Conservation (phyloP, 2,329 filamentous ascomycete species). For the Claviceps pazoutovae region DNA sequence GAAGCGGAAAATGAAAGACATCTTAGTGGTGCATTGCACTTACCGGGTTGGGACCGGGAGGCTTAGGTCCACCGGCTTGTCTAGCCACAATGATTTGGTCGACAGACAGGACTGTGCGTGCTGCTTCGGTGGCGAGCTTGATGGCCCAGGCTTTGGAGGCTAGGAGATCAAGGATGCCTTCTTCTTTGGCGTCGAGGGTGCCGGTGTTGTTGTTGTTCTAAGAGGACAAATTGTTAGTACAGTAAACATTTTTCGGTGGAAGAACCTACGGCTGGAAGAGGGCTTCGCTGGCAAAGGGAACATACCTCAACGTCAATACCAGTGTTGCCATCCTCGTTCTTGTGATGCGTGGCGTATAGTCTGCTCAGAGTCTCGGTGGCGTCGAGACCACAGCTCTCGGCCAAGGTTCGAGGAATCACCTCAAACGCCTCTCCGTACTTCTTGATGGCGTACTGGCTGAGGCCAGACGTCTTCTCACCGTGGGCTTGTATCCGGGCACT, state of each 20-base stretch:
- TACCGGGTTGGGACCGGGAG: conserved; percentile 77
- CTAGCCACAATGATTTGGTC: conserved; percentile 98
- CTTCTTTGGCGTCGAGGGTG: conserved; percentile 69
- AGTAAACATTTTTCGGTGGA: too few species aligned
- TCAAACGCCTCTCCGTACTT: conserved; percentile 97
- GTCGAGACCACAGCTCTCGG: conserved; percentile 89
- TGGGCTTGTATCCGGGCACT: conserved; percentile 83
- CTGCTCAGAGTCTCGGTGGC: conserved; percentile 91
- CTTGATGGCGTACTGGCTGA: conserved; percentile 92
- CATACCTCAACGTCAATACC: conserved; percentile 81
- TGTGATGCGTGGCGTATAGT: conserved; percentile 84
- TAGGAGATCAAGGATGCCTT: conserved; percentile 85
- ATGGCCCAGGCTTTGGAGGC: conserved; percentile 94
- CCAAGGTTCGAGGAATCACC: conserved; percentile 84
- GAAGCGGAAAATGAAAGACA: too few species aligned
- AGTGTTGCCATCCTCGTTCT: conserved; percentile 76
- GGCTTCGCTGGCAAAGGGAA: not conserved
- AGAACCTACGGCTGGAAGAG: not conserved
- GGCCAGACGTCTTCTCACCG: conserved; percentile 81
- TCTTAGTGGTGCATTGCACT: conserved; percentile 12
- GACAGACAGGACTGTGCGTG: conserved; percentile 84
- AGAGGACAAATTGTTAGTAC: not conserved
- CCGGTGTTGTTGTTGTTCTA: conserved; percentile 67
- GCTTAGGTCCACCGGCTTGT: conserved; percentile 94
- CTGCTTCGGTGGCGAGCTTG: conserved; percentile 88